These are phyloP conservation scores for Talaromyces sp. DNA, from an alignment of 2,329 filamentous ascomycete species.

Conservation along the genomic window DNA sequence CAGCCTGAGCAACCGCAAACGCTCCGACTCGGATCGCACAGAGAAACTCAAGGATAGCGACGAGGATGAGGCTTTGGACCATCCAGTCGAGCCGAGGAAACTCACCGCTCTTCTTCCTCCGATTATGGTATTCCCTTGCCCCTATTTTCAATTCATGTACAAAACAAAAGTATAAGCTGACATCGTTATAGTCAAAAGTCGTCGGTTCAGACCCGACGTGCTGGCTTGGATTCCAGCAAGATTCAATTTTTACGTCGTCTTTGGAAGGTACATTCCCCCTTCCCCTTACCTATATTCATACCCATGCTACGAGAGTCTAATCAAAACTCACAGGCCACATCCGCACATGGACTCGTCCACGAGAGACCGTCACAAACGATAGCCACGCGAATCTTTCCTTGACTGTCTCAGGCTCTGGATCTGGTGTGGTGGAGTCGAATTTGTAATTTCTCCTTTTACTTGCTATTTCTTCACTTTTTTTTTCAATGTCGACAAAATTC, in stretches of 20 bases:
- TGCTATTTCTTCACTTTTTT: neutral
- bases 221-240: slow-evolving; percentile 90
- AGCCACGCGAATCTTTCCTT: slow-evolving; percentile 24
- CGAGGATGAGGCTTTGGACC: slow-evolving; percentile 59
- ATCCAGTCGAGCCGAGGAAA: slow-evolving; percentile 78
- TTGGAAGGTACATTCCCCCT: slow-evolving; percentile 77
- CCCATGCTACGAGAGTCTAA: too few relatives aligned
- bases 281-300: too few relatives aligned
- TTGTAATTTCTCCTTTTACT: neutral
- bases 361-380: slow-evolving; percentile 35
- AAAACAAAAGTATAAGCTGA: neutral
- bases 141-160: neutral
- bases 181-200: slow-evolving; percentile 61
- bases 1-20: slow-evolving; percentile 53
- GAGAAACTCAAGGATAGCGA: slow-evolving; percentile 36
- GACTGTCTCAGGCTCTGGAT: slow-evolving; percentile 7
- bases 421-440: neutral
- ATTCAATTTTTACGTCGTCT: slow-evolving; percentile 88
- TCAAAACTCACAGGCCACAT: too few relatives aligned
- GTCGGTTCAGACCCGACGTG: slow-evolving; percentile 81
- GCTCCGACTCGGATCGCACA: slow-evolving; percentile 66
- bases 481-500: neutral
- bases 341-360: slow-evolving; percentile 66
- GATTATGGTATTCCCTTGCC: slow-evolving; percentile 62
- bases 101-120: slow-evolving; percentile 82